Evolutionary conservation across 495 filamentous ascomycete genomes (phyloP).

Genomic region (Penicillium paradoxum): DNA sequence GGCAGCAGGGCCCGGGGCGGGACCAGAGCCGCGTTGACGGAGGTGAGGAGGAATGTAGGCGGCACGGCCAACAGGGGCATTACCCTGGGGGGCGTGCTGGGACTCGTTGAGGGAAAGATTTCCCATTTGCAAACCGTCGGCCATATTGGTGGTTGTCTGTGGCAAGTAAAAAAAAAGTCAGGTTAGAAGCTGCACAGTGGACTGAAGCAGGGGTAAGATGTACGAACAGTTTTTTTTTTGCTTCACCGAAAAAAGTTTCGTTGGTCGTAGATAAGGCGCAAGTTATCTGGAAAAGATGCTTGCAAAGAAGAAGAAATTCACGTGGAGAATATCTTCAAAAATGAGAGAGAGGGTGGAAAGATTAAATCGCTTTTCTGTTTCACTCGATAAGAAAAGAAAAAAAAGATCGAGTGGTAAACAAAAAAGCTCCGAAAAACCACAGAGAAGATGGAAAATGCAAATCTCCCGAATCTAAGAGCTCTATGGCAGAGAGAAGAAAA

Average conservation of each 20-base stretch:
- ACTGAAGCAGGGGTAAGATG: conserved; percentile 1
- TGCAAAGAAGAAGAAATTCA: conserved; percentile 21
- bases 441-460: conserved; percentile 34
- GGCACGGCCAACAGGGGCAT: conserved; percentile 51
- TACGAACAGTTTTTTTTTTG: conserved; percentile 21
- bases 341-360: conserved; percentile 17
- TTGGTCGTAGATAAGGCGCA: conserved; percentile 8
- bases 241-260: conserved; percentile 14
- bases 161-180: background rate
- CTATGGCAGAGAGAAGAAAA: conserved; percentile 31
- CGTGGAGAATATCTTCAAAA: conserved; percentile 8
- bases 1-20: conserved; percentile 29
- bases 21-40: conserved; percentile 54
- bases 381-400: conserved; percentile 19
- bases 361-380: conserved; percentile 18
- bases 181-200: conserved; percentile 17
- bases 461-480: conserved; percentile 37
- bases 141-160: conserved; percentile 57
- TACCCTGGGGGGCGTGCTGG: conserved; percentile 55
- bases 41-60: conserved; percentile 97
- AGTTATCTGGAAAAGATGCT: conserved; percentile 22
- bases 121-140: conserved; percentile 91
- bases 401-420: conserved; percentile 19
- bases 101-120: conserved; percentile 71
- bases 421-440: conserved; percentile 18